Conservation (phyloP, 2,329 filamentous ascomycete species). For the Scytalidium sp. region DNA sequence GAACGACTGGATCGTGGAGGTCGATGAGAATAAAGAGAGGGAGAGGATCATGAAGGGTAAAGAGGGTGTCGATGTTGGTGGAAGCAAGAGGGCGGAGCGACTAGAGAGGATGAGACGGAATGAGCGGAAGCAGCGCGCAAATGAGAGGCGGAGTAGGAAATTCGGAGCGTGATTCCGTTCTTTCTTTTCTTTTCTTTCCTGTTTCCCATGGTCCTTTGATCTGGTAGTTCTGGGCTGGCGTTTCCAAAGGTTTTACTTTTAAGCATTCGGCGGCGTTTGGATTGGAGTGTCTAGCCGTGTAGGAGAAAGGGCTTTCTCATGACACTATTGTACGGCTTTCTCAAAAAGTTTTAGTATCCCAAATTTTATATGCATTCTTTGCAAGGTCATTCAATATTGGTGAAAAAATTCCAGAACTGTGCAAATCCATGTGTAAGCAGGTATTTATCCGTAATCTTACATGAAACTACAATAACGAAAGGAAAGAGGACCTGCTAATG, state of each 20-base stretch:
- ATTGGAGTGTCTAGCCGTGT: too few relatives aligned
- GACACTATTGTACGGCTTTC: too few relatives aligned
- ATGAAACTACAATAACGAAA: neutral
- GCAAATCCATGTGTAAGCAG: neutral
- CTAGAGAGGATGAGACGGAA: constrained; percentile 70
- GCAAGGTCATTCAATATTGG: too few relatives aligned
- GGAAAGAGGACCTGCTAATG: neutral
- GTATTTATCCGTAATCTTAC: neutral
- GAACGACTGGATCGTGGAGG: constrained; percentile 87
- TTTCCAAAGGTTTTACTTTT: too few relatives aligned
- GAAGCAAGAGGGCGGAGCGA: constrained; percentile 61
- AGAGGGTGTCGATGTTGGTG: constrained; percentile 58
- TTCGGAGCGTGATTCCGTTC: constrained; percentile 10
- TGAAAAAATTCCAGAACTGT: neutral
- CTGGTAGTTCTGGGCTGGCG: too few relatives aligned
- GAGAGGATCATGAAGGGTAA: constrained; percentile 39
- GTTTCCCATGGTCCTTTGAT: too few relatives aligned
- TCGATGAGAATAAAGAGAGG: constrained; percentile 72
- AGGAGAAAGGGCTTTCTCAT: too few relatives aligned
- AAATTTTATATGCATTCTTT: too few relatives aligned
- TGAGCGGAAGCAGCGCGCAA: constrained; percentile 66
- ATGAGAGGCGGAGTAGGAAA: constrained; percentile 47
- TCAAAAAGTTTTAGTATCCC: too few relatives aligned
- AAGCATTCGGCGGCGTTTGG: too few relatives aligned
- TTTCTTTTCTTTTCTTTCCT: neutral